These are phyloP conservation scores for Rhynchospora breviuscula DNA, from an alignment of 176 grass and related monocot species.

Conservation along the genomic window DNA sequence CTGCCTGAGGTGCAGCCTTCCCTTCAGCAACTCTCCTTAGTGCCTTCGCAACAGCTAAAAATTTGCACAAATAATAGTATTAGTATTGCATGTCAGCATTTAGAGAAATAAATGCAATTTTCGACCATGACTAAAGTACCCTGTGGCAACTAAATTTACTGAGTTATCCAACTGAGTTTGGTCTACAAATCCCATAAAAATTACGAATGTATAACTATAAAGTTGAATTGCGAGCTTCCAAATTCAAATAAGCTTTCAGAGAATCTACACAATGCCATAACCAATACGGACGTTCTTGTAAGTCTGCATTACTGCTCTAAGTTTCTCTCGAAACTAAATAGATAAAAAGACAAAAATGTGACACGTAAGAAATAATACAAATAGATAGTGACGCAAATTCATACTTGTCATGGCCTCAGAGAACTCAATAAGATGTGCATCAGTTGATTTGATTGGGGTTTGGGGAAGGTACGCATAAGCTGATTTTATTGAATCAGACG, in stretches of 20 bases:
- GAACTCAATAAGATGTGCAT: slow-evolving; percentile 88
- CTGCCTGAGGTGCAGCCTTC: slow-evolving; percentile 77
- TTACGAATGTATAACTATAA: slow-evolving; percentile 7
- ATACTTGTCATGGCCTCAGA: slow-evolving; percentile 88
- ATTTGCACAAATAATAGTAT: slow-evolving; percentile 27
- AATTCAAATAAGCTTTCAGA: not conserved
- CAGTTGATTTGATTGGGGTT: slow-evolving; percentile 59
- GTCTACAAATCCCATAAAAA: not conserved
- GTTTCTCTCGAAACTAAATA: not conserved
- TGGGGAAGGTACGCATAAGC: slow-evolving; percentile 57
- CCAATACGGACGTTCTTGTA: not conserved
- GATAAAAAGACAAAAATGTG: not conserved
- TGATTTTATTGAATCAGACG: slow-evolving; percentile 39
- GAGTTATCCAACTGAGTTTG: not conserved
- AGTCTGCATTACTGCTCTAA: not conserved
- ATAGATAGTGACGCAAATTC: slow-evolving; percentile 3
- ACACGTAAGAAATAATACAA: not conserved
- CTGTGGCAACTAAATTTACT: not conserved
- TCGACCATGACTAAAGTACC: not conserved
- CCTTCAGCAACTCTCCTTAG: slow-evolving; percentile 76
- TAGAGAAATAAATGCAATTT: not conserved
- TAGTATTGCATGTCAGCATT: slow-evolving; percentile 19
- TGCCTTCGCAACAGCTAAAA: slow-evolving; percentile 81
- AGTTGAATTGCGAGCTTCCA: not conserved
- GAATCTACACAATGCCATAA: not conserved